phyloP scores from a whole-genome alignment of 2,329 filamentous ascomycete species.

The Xylaria sp. region DNA sequence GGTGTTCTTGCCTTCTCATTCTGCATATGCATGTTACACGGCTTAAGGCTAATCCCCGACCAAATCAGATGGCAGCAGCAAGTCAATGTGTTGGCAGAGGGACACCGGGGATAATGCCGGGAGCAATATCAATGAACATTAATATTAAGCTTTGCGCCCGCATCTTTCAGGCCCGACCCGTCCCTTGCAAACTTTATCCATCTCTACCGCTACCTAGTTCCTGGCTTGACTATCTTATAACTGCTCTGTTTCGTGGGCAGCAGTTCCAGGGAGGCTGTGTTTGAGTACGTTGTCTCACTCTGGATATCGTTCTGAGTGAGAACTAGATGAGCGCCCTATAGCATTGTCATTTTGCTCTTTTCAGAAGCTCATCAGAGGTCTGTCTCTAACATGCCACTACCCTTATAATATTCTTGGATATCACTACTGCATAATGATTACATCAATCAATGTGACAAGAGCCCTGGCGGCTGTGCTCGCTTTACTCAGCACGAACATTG shows the following conservation, averaged over 20 bases:
- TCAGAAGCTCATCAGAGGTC: background rate
- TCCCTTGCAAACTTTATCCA: background rate
- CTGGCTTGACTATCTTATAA: background rate
- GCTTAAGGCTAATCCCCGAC: conserved; percentile 12
- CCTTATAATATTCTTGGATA: conserved; percentile 1
- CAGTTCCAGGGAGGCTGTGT: background rate
- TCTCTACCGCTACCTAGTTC: background rate
- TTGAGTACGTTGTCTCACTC: background rate
- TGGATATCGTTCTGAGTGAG: background rate
- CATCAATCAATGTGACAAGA: conserved; percentile 11
- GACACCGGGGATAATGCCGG: conserved; percentile 21
- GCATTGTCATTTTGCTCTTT: background rate
- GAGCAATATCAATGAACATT: background rate
- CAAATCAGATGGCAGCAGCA: conserved; percentile 26
- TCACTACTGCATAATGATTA: conserved; percentile 18
- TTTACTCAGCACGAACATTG: conserved; percentile 23
- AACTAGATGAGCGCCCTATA: conserved; percentile 3
- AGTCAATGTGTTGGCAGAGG: conserved; percentile 32
- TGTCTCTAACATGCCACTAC: background rate
- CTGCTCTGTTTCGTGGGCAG: background rate
- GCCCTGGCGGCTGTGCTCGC: conserved; percentile 28
- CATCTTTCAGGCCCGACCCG: conserved; percentile 16
- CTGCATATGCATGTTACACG: conserved; percentile 34
- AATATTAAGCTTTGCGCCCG: conserved; percentile 24
- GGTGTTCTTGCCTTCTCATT: conserved; percentile 14